Base-by-base conservation (phyloP, 331 rosid genomes). In the Prunus yedoensis region DNA sequence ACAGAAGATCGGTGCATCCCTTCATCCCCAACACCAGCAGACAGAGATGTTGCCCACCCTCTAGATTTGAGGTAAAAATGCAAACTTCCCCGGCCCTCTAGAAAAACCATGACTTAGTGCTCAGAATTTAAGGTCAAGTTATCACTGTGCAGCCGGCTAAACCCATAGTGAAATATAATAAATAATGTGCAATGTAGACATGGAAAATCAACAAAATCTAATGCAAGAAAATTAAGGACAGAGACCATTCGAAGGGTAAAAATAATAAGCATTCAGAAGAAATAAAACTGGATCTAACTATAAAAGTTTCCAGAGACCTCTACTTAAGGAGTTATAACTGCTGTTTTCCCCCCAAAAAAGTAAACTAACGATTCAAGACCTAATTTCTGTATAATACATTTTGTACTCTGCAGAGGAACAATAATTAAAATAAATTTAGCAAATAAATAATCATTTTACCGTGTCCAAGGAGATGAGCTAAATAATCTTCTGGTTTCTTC, bases 31-130 rank as follows among this genome's bases (percentile, higher is more conserved):
- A 95, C 97, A 74, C 97, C 96, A 70, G 97, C 97, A 71, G 92
- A 84, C 68, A 95, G 83, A 80, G 92, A 85, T 79, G 97, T 90
- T 71, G 90, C 94, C 99, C 96, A 94, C 61, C 99, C 99, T 87
- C 66, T 90, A 73, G 84, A 85, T 86, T 92, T 94, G 75, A 94
- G 86, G 85, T 85, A 87, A 77, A 66, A 86, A 83, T 81, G 97
- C 91, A 94, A 87, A 89, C 99, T 94, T 81, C 99, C 99, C 70
- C 86, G 87, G 61, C 99, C 99, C 94, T 94, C 99, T 94, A 87
- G 85, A 64, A 86, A 76, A 74, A 68, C 45, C 74, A 81, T 78
- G 70, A 77, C 66, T 81, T 25, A 79, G 66, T 30, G 45, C 54
- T 81, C 73, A 78, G 81, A 79, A 84, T 78, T 66, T 74, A 83